Evolutionary conservation across 192 early-diverging fungal genomes (phyloP), one percentile per base, ranked within the genome.

Genomic region (Coemansia furcata): DNA sequence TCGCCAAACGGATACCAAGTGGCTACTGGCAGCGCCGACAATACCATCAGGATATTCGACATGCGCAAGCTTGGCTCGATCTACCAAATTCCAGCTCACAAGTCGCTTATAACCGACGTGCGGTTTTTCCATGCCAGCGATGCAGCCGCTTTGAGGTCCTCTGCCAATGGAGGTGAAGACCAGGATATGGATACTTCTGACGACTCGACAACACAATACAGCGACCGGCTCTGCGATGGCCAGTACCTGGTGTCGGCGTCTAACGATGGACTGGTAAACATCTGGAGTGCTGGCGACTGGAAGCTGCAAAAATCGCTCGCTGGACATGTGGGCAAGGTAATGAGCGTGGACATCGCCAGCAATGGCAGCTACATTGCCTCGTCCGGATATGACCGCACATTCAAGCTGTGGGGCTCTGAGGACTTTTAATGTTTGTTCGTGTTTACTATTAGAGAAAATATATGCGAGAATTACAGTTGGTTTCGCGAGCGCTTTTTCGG

Each of bases 211-310:
- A 6, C 35, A 3, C 33, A 21, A 37, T 44, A 62, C 33, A 72
- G 62, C 33, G 60, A 42, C 60, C 57, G 77, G 59, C 68, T 85
- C 17, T 62, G 86, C 59, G 68, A 76, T 57, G 97, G 97, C 5
- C 85, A 90, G 26, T 96, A 92, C 75, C 49, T 99, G 67, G 91
- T 89, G 0, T 88, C 89, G 43, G 81, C 86, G 12, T 90, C 91
- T 39, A 97, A 94, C 73, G 97, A 99, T 66, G 94, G 95, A 1
- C 88, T 92, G 8, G 86, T 95, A 50, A 99, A 95, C 72, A 74
- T 99, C 6, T 99, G 94, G 93, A 90, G 90, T 29, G 90, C 89
- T 15, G 97, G 95, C 42, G 95, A 98, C 73, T 99, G 89, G 86
- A 95, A 93, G 73, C 86, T 94, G 54, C 79, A 97, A 62, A 94